Evolutionary conservation across 176 grass and related monocot species (phyloP), one percentile per base, ranked within the genome.

Genomic region (Ananas comosus): DNA sequence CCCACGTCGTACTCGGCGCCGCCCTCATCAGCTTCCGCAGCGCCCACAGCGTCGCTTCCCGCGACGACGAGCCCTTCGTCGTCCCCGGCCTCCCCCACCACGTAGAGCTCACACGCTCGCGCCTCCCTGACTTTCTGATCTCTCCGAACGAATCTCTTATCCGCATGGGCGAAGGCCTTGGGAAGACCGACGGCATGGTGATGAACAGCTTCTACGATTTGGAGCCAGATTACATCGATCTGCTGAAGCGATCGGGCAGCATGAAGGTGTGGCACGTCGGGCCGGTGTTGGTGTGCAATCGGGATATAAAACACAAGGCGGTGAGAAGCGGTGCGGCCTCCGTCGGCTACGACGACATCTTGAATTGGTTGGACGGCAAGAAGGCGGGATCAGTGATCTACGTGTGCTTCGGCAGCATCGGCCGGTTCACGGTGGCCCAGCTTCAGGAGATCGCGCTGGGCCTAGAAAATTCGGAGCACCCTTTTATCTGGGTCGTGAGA

Each of bases 141-240:
- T 0, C 0, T 17, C 21, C 19, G 49, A 10, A 1, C 18, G 47
- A 51, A 4, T 6, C 2, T 4, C 3, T 1, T 48, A n/a, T 0
- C 11, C 3, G 2, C 29, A 1, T 47, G 13, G 2, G 1, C 17
- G 3, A 13, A 47, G 3, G 3, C 10, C 10, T 10, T 47, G 50
- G 3, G 14, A 13, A 9, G 50, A 75, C 50, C 50, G 33, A 66
- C 10, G 73, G 73, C 49, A 28, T 21, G 13, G 9, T 75, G 23
- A 11, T 48, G 23, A 75, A 75, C 50, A 75, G 49, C 73, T 75
- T 75, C 49, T 75, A 75, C 49, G 63, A 75, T 49, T 10, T 66
- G 22, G 73, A 67, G 49, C 13, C 11, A 7, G 63, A 75, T 23
- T 75, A 75, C 25, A 0, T 75, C 13, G 64, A 75, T 24, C 2